phyloP scores from a whole-genome alignment of 2,329 filamentous ascomycete species.

The Exophiala xenobiotica region DNA sequence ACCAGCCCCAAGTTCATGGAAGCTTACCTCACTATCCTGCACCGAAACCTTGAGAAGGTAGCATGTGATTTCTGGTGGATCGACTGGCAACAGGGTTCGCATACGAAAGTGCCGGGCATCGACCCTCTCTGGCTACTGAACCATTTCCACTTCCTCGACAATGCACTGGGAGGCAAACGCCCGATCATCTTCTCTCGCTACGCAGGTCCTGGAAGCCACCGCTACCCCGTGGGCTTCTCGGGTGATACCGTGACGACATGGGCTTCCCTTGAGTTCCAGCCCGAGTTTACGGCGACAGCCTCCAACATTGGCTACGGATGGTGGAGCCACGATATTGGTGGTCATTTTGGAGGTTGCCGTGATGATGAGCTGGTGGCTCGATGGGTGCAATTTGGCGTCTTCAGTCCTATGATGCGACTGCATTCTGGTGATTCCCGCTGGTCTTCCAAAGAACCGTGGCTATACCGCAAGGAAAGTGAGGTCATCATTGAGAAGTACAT shows the following conservation, averaged over 20 bases:
- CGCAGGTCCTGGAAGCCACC: conserved; percentile 61
- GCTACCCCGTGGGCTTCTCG: conserved; percentile 65
- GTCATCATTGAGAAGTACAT: conserved; percentile 52
- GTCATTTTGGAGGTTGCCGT: conserved; percentile 56
- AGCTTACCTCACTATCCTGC: conserved; percentile 59
- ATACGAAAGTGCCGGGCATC: conserved; percentile 56
- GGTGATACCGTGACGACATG: conserved; percentile 62
- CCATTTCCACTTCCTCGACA: conserved; percentile 63
- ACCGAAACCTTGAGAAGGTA: conserved; percentile 55
- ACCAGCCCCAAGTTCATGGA: conserved; percentile 56
- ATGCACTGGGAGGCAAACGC: conserved; percentile 41
- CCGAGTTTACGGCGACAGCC: conserved; percentile 65
- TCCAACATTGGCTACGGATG: conserved; percentile 68
- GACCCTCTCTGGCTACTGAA: conserved; percentile 66
- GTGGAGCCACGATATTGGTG: conserved; percentile 70
- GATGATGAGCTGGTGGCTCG: conserved; percentile 60
- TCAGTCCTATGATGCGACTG: conserved; percentile 61
- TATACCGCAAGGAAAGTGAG: conserved; percentile 49
- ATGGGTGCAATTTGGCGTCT: conserved; percentile 63
- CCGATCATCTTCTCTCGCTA: conserved; percentile 62
- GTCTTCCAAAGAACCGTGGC: conserved; percentile 64
- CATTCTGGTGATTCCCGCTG: conserved; percentile 60
- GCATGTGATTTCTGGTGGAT: conserved; percentile 67
- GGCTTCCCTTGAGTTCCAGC: conserved; percentile 62
- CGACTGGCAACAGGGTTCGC: conserved; percentile 64